phyloP scores from a whole-genome alignment of 1,284 basidiomycete species.

The Cutaneotrichosporon daszewskae region DNA sequence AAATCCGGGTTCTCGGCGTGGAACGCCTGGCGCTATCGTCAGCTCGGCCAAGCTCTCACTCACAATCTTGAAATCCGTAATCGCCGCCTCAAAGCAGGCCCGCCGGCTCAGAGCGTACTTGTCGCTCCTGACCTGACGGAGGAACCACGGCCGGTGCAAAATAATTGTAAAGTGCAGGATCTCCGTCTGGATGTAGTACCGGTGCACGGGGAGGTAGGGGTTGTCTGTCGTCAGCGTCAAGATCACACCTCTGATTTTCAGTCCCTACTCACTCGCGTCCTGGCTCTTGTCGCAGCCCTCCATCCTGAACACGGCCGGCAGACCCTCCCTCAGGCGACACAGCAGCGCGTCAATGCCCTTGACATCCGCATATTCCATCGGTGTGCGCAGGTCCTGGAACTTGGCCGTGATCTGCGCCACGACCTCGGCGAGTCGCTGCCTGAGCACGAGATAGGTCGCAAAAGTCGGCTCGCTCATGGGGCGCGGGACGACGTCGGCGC shows the following conservation, averaged over 20 bases:
- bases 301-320: conserved; percentile 56
- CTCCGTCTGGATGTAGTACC: conserved; percentile 46
- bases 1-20: conserved; percentile 39
- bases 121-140: conserved; percentile 32
- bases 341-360: conserved; percentile 75
- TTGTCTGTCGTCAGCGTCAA: conserved; percentile 16
- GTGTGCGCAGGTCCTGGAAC: conserved; percentile 76
- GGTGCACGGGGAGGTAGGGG: conserved; percentile 38
- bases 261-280: conserved; percentile 28
- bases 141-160: conserved; percentile 45
- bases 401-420: conserved; percentile 74
- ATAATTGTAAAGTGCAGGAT: conserved; percentile 43
- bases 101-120: conserved; percentile 34
- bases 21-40: conserved; percentile 34
- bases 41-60: conserved; percentile 3
- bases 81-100: conserved; percentile 42
- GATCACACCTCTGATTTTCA: background rate
- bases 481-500: conserved; percentile 14
- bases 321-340: conserved; percentile 62
- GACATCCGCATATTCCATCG: conserved; percentile 76
- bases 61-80: conserved; percentile 38
- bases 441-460: conserved; percentile 76
- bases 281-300: conserved; percentile 27
- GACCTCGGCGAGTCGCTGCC: conserved; percentile 75
- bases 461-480: conserved; percentile 59